phyloP scores from a whole-genome alignment of 441 rosid species.

The Viola pubescens region DNA sequence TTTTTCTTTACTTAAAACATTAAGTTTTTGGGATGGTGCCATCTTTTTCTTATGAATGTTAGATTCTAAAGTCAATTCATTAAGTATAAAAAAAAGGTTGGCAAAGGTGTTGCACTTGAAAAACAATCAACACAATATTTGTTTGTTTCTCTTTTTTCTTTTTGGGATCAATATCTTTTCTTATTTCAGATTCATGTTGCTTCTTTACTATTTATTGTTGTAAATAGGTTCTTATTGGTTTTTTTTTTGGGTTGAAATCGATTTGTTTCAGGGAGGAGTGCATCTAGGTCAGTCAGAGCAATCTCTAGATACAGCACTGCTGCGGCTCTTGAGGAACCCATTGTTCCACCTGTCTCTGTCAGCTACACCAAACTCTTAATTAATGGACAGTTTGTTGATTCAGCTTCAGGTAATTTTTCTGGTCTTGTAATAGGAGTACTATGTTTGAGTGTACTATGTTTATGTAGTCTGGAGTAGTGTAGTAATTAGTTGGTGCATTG shows the following conservation, averaged over 20 bases:
- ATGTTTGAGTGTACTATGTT: too few species aligned
- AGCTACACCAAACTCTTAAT: slow-evolving; percentile 55
- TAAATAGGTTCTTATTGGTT: neutral
- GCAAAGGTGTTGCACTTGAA: too few species aligned
- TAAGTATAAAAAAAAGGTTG: too few species aligned
- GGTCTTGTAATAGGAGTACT: neutral
- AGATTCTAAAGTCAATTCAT: too few species aligned
- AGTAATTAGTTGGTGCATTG: too few species aligned
- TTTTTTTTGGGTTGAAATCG: neutral
- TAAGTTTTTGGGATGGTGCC: too few species aligned
- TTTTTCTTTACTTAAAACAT: too few species aligned
- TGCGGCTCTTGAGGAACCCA: slow-evolving; percentile 37
- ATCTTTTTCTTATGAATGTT: too few species aligned
- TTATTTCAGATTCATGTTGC: neutral
- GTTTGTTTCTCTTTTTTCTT: too few species aligned
- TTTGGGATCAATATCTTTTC: too few species aligned
- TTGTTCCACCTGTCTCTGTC: slow-evolving; percentile 51
- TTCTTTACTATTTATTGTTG: neutral
- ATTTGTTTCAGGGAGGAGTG: slow-evolving; percentile 36
- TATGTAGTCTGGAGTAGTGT: too few species aligned
- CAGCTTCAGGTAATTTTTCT: slow-evolving; percentile 55
- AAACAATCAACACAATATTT: too few species aligned
- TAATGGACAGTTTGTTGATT: slow-evolving; percentile 63
- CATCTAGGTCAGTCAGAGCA: slow-evolving; percentile 24
- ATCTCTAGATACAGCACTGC: slow-evolving; percentile 36